Percentiles rank a stretch among this genome's conserved stretches.
phyloP scores from a whole-genome alignment of 2,329 filamentous ascomycete genomes.

The Thielaviopsis ethacetica region DNA sequence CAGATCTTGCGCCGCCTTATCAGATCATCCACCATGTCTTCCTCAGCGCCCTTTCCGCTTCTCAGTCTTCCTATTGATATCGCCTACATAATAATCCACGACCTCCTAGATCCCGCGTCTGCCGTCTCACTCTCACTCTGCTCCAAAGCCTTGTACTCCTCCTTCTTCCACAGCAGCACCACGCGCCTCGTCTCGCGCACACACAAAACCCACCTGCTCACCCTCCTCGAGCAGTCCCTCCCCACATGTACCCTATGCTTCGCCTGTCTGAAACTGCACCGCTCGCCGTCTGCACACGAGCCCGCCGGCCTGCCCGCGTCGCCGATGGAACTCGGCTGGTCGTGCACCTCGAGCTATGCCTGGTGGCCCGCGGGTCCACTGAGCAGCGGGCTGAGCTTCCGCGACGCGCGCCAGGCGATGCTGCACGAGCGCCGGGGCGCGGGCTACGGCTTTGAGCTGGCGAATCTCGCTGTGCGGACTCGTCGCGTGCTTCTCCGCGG shows the following conservation, averaged over 20 bases:
- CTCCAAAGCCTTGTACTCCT: conserved; percentile 1
- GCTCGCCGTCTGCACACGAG: background rate
- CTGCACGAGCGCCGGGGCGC: background rate
- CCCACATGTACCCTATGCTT: conserved; percentile 1
- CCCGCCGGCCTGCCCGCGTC: conserved; percentile 4
- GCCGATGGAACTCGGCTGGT: conserved; percentile 8
- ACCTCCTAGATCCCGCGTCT: background rate
- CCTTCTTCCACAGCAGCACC: background rate
- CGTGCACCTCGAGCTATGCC: conserved; percentile 5
- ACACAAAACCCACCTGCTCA: conserved; percentile 3
- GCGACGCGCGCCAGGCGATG: conserved; percentile 4
- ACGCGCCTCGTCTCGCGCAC: background rate
- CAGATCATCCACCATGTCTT: background rate
- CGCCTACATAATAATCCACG: background rate
- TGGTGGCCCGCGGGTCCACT: conserved; percentile 4
- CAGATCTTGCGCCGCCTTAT: background rate
- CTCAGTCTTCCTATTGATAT: conserved; percentile 9
- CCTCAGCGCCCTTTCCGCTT: conserved; percentile 1
- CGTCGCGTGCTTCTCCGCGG: background rate
- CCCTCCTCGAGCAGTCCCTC: background rate
- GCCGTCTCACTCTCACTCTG: background rate
- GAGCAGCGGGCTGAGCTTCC: conserved; percentile 4
- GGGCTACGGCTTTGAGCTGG: background rate
- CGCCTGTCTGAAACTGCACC: conserved; percentile 6
- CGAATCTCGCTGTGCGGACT: background rate